phyloP scores from a whole-genome alignment of 192 early-diverging fungal genomes.

The Coemansia reversa region DNA sequence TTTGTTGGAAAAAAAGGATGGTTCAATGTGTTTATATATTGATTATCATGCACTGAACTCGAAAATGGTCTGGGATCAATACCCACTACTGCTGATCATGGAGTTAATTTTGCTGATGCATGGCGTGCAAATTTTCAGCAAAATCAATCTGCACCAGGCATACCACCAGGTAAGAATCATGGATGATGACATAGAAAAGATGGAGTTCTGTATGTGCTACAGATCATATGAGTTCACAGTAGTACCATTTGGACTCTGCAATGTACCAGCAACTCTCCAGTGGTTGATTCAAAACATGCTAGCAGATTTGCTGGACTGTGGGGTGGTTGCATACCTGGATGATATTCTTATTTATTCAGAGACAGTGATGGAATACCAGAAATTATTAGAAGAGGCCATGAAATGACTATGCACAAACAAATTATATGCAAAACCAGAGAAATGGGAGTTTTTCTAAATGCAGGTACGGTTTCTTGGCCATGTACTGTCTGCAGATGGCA shows the following conservation, averaged over 20 bases:
- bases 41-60: no score
- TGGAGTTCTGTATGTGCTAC: slow-evolving; percentile 44
- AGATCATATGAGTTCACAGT: slow-evolving; percentile 57
- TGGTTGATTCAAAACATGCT: no score
- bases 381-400: slow-evolving; percentile 9
- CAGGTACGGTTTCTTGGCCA: no score
- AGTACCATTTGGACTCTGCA: slow-evolving; percentile 34
- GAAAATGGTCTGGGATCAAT: slow-evolving; percentile 48
- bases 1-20: slow-evolving; percentile 54
- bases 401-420: background rate
- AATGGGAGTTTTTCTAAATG: background rate
- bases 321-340: no score
- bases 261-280: slow-evolving; percentile 58
- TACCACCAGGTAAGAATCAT: slow-evolving; percentile 52
- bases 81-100: slow-evolving; percentile 56
- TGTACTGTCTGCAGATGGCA: no score
- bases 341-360: no score
- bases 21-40: slow-evolving; percentile 30
- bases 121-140: slow-evolving; percentile 35
- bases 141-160: slow-evolving; percentile 44
- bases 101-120: slow-evolving; percentile 40
- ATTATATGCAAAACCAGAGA: slow-evolving; percentile 5
- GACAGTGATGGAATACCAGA: slow-evolving; percentile 3
- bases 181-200: slow-evolving; percentile 40
- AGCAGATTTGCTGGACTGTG: no score